Base-by-base conservation (phyloP, 164 flowering plant species). In the Amborella trichopoda region DNA sequence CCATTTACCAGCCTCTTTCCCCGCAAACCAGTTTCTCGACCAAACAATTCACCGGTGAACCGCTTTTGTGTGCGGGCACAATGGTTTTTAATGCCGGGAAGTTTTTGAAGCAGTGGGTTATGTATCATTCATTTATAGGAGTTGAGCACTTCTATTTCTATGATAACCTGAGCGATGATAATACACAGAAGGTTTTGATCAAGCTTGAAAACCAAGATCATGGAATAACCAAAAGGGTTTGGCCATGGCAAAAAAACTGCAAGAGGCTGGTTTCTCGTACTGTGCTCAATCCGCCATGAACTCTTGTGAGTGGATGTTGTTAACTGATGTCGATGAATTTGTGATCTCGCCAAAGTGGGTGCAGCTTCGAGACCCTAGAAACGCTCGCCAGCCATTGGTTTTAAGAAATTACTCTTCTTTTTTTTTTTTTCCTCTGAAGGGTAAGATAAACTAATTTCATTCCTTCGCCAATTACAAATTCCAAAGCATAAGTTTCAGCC, bases 231-330 rank as follows among this genome's bases (percentile, higher is more conserved):
- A 71, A 65, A 1, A 10, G 71, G 10, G 46, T 50, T 0, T 91
- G 99, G 99, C 63, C 76, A 3, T 91, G 99, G 99, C 75, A 83
- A 0, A 91, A 91, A 55, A 70, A n/a, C n/a, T 93, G 0, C 99
- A 87, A 39, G 96, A 91, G 42, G 95, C 96, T 12, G 99, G 96
- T 0, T 84, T 91, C 65, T 91, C 99, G 0, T 96, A 91, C 60
- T 46, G 71, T 24, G 80, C 81, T 0, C 1, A 71, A 0, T 45
- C 61, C 27, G 59, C 71, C 1, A 66, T 33, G 1, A 59, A 58
- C 0, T 38, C 41, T 11, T 91, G 99, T 62, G 46, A 40, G 0
- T 87, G 96, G 99, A 78, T 80, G 83, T 48, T 67, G 60, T 87
- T 53, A 57, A 5, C 73, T 0, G 99, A 91, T 60, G 86, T 87